phyloP scores from a whole-genome alignment of 2,329 filamentous ascomycete genomes.

The Apiospora hydei region DNA sequence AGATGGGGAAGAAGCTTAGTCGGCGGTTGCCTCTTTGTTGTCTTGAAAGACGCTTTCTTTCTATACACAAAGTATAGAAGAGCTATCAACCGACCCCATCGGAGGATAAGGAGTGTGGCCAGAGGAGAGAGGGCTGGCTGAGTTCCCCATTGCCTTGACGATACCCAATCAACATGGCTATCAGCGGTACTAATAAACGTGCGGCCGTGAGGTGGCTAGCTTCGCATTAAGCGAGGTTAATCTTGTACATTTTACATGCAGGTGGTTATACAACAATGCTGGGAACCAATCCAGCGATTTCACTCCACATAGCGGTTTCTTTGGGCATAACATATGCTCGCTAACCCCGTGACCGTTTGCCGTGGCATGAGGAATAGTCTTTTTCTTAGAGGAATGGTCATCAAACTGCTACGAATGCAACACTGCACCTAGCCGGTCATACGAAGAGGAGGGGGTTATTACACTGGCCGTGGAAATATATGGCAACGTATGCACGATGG shows the following conservation, averaged over 20 bases:
- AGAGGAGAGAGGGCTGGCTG: slow-evolving; percentile 32
- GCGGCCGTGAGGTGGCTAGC: not conserved
- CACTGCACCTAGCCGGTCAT: not conserved
- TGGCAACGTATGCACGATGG: slow-evolving; percentile 10
- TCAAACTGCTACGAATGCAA: not conserved
- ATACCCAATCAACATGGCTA: not conserved
- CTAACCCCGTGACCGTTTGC: not conserved
- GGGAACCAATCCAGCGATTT: not conserved
- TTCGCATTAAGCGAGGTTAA: not conserved
- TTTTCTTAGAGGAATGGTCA: not conserved
- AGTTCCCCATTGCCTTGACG: not conserved
- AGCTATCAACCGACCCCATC: slow-evolving; percentile 61
- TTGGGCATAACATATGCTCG: not conserved
- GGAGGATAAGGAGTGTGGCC: slow-evolving; percentile 61
- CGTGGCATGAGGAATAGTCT: not conserved
- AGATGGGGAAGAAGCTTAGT: slow-evolving; percentile 89
- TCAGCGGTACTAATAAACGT: not conserved
- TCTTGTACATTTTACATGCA: not conserved
- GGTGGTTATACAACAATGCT: not conserved
- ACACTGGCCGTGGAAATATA: not conserved
- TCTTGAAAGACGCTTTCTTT: slow-evolving; percentile 73
- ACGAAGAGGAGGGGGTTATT: not conserved
- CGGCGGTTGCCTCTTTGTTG: slow-evolving; percentile 87
- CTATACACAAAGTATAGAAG: slow-evolving; percentile 70
- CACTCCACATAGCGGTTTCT: not conserved